These are phyloP conservation scores for Fusarium pseudocircinatum DNA, from an alignment of 2,329 filamentous ascomycete species.

Conservation along the genomic window DNA sequence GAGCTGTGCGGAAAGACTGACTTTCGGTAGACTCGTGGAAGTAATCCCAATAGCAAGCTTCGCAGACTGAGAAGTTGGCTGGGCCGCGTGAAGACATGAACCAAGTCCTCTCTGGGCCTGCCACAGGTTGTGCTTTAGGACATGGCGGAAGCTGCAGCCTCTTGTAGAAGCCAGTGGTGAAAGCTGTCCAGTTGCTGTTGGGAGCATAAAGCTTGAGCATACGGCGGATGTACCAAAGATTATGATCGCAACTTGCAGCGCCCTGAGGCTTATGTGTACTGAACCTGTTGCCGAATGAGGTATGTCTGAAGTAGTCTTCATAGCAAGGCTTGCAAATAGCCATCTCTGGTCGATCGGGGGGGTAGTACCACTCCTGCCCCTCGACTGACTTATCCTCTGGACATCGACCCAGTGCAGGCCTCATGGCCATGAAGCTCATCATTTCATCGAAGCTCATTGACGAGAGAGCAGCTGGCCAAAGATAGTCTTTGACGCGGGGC, in stretches of 20 bases:
- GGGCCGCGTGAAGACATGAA: not conserved
- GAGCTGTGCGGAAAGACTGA: not conserved
- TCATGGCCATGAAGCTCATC: not conserved
- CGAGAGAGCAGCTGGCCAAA: not conserved
- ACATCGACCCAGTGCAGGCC: not conserved
- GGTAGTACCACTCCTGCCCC: not conserved
- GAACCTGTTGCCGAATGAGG: not conserved
- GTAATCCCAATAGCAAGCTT: not conserved
- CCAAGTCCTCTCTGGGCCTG: not conserved
- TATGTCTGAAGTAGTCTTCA: not conserved
- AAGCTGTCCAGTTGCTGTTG: not conserved
- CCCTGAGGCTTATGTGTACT: not conserved
- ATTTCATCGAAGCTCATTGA: not conserved
- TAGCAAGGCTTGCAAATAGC: not conserved
- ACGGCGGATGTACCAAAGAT: not conserved
- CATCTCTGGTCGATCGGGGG: not conserved
- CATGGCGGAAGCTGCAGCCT: not conserved
- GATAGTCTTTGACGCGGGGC: not conserved
- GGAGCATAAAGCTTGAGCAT: not conserved
- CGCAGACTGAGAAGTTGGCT: not conserved
- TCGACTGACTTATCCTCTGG: not conserved
- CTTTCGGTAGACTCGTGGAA: not conserved
- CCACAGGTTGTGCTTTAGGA: not conserved
- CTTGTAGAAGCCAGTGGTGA: not conserved
- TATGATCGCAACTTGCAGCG: not conserved